Percentiles rank a stretch among this genome's conserved stretches.
Evolutionary conservation across 2,329 filamentous ascomycete species (phyloP).

Genomic region (Paraconiothyrium sp.): DNA sequence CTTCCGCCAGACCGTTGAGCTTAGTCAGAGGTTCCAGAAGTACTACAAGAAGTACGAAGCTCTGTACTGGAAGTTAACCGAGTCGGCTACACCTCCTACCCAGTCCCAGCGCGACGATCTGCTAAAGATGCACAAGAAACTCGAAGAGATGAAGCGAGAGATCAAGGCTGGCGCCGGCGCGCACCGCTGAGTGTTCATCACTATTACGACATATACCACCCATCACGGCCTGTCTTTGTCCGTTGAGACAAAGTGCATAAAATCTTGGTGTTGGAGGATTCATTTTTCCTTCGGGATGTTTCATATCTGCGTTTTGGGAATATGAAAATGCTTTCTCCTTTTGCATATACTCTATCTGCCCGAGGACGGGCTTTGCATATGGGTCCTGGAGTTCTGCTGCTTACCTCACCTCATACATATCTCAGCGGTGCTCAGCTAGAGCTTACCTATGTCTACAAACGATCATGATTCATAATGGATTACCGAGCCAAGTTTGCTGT

Average conservation of each 20-base stretch:
- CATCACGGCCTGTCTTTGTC: constrained; percentile 13
- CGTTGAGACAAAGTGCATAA: constrained; percentile 20
- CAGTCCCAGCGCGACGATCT: constrained; percentile 62
- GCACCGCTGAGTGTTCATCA: constrained; percentile 28
- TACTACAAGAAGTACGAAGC: constrained; percentile 67
- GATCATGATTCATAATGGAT: constrained; percentile 33
- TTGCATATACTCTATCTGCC: constrained; percentile 21
- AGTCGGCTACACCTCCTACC: constrained; percentile 54
- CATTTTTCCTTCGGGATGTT: constrained; percentile 7
- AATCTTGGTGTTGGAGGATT: constrained; percentile 13
- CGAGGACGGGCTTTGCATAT: constrained; percentile 24
- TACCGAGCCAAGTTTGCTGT: constrained; percentile 20
- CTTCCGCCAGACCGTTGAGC: constrained; percentile 56
- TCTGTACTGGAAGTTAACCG: constrained; percentile 60
- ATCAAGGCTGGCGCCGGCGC: constrained; percentile 55
- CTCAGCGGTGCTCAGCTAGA: constrained; percentile 16
- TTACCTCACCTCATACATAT: constrained; percentile 12
- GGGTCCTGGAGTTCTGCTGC: constrained; percentile 23
- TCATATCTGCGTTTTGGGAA: constrained; percentile 5
- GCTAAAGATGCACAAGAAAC: constrained; percentile 62
- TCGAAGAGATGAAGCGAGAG: constrained; percentile 67
- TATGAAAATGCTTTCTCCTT: constrained; percentile 19
- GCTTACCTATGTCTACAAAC: constrained; percentile 24
- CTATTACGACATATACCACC: constrained; percentile 9
- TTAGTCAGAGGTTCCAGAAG: constrained; percentile 64